Conservation (phyloP, 345 rosid genomes). For the Lepidium aucheri region DNA sequence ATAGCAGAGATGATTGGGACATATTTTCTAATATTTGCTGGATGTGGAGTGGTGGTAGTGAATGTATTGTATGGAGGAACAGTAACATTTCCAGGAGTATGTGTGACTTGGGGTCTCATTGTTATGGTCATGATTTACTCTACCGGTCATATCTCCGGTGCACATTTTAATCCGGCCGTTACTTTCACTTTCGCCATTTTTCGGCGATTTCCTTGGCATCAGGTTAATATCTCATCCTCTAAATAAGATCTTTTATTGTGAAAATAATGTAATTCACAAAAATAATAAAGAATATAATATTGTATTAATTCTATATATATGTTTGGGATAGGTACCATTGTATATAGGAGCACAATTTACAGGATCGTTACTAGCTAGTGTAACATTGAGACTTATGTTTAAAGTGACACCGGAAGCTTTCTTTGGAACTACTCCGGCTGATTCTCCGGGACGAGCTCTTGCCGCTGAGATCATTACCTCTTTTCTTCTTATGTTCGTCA, state of each 20-base stretch:
- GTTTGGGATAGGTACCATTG: slow-evolving; percentile 37
- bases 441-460: slow-evolving; percentile 44
- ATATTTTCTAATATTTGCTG: slow-evolving; percentile 59
- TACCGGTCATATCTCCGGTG: slow-evolving; percentile 73
- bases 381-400: slow-evolving; percentile 34
- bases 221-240: slow-evolving; percentile 24
- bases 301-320: background rate
- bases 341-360: slow-evolving; percentile 45
- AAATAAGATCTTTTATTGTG: background rate
- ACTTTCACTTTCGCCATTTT: slow-evolving; percentile 55
- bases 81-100: slow-evolving; percentile 58
- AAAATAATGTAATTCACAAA: background rate
- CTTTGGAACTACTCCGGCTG: slow-evolving; percentile 53
- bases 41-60: slow-evolving; percentile 62
- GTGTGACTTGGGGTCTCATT: slow-evolving; percentile 62
- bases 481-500: slow-evolving; percentile 62
- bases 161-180: slow-evolving; percentile 75
- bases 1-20: slow-evolving; percentile 68
- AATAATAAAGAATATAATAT: background rate
- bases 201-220: slow-evolving; percentile 39
- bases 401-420: slow-evolving; percentile 38
- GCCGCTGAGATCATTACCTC: slow-evolving; percentile 50
- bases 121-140: slow-evolving; percentile 71
- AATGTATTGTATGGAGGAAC: slow-evolving; percentile 47
- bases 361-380: slow-evolving; percentile 56